Conservation (phyloP, 2,329 filamentous ascomycete species). For the Tolypocladium sp. region DNA sequence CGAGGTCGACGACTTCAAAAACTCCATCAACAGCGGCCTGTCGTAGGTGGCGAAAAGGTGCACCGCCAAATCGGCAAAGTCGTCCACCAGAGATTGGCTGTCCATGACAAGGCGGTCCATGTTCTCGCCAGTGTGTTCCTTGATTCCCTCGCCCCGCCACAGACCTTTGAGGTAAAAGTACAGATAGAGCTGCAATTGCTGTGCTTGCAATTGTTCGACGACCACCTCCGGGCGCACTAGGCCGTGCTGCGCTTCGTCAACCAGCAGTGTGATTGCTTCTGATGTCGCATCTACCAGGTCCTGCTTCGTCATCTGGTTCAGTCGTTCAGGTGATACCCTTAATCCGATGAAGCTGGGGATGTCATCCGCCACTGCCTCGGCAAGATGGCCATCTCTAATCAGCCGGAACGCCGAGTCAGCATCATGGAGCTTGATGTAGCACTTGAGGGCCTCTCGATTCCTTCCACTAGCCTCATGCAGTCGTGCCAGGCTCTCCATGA, state of each 20-base stretch:
- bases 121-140: constrained; percentile 42
- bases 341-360: constrained; percentile 83
- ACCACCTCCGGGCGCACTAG: constrained; percentile 72
- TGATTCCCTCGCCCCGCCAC: constrained; percentile 67
- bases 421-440: constrained; percentile 85
- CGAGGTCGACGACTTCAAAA: constrained; percentile 72
- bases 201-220: constrained; percentile 63
- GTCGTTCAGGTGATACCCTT: constrained; percentile 65
- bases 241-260: constrained; percentile 84
- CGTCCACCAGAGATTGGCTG: constrained; percentile 64
- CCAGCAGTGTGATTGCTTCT: constrained; percentile 78
- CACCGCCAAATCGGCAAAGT: constrained; percentile 79
- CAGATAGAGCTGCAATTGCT: constrained; percentile 63
- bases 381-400: constrained; percentile 81
- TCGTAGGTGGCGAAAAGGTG: constrained; percentile 81
- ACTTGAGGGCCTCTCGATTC: constrained; percentile 74
- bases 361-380: constrained; percentile 81
- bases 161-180: constrained; percentile 87
- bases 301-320: constrained; percentile 52
- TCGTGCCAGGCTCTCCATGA: constrained; percentile 79
- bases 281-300: constrained; percentile 74
- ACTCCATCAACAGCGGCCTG: constrained; percentile 71
- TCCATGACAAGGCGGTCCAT: constrained; percentile 49
- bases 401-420: constrained; percentile 80
- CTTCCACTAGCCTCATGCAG: constrained; percentile 76